A percentile compares a stretch with the other conserved stretches of the same genome.
Conservation (phyloP, 495 filamentous ascomycete species). For the Trypethelium eluteriae region DNA sequence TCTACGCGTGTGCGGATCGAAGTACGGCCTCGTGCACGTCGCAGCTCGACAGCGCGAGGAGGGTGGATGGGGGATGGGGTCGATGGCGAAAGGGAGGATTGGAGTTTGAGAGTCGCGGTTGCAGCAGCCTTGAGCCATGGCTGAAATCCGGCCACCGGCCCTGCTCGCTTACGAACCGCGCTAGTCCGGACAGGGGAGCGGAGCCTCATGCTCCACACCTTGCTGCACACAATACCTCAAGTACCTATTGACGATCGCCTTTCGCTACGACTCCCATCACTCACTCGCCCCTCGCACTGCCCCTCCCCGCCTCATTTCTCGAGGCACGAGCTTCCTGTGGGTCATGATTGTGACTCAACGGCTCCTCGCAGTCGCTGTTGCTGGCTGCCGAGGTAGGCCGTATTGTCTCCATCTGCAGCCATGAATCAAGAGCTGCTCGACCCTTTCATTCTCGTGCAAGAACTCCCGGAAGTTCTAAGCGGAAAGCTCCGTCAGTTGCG, state of each 20-base stretch:
- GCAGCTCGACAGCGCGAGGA: constrained; percentile 4
- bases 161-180: not conserved
- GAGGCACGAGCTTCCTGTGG: too few species aligned
- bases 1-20: not conserved
- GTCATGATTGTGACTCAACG: not conserved
- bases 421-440: constrained; percentile 80
- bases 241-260: not conserved
- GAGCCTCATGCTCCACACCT: constrained; percentile 1
- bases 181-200: not conserved
- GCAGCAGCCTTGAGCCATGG: not conserved
- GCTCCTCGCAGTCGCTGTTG: constrained; percentile 1
- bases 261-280: not conserved
- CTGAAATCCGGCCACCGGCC: not conserved
- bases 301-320: not conserved
- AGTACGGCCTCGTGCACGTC: not conserved
- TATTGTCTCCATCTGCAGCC: not conserved
- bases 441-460: constrained; percentile 80
- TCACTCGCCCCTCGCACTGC: not conserved
- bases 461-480: constrained; percentile 83
- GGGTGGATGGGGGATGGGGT: not conserved
- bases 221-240: not conserved
- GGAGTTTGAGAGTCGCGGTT: constrained; percentile 1
- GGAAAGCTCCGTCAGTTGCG: constrained; percentile 63
- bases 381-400: not conserved
- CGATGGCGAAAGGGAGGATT: not conserved